phyloP scores from a whole-genome alignment of 306 rosid species.

The Pachyrhizus erosus region DNA sequence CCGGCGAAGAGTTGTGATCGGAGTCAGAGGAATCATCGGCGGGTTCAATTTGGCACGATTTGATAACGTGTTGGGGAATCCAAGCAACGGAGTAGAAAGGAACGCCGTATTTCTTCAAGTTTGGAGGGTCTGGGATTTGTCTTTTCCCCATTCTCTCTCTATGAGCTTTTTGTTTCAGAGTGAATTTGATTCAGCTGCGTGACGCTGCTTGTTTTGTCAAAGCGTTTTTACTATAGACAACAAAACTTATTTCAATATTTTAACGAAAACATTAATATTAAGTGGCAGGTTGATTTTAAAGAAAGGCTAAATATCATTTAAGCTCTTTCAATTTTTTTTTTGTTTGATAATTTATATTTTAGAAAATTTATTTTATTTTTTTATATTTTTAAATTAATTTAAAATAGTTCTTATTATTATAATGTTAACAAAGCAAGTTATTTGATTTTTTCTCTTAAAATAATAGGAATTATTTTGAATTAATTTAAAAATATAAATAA shows the following conservation, averaged over 20 bases:
- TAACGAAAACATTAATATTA: too few relatives aligned
- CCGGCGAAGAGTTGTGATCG: conserved; percentile 34
- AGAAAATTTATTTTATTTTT: too few relatives aligned
- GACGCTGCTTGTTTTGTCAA: background rate
- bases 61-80: conserved; percentile 53
- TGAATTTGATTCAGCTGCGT: conserved; percentile 18
- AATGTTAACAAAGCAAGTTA: too few relatives aligned
- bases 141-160: conserved; percentile 46
- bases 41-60: conserved; percentile 42
- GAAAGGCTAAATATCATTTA: too few relatives aligned
- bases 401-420: too few relatives aligned
- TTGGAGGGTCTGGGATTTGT: conserved; percentile 47
- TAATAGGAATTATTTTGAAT: too few relatives aligned
- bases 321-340: too few relatives aligned
- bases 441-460: too few relatives aligned
- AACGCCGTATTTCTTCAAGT: conserved; percentile 76
- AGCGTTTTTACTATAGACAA: background rate
- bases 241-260: background rate
- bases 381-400: too few relatives aligned
- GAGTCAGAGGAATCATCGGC: conserved; percentile 45
- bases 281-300: too few relatives aligned
- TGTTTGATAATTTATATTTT: too few relatives aligned
- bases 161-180: background rate
- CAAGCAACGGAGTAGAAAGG: conserved; percentile 82
- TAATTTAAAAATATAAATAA: too few relatives aligned